Conservation (phyloP, 2,329 filamentous ascomycete species). For the Diplodia corticola region DNA sequence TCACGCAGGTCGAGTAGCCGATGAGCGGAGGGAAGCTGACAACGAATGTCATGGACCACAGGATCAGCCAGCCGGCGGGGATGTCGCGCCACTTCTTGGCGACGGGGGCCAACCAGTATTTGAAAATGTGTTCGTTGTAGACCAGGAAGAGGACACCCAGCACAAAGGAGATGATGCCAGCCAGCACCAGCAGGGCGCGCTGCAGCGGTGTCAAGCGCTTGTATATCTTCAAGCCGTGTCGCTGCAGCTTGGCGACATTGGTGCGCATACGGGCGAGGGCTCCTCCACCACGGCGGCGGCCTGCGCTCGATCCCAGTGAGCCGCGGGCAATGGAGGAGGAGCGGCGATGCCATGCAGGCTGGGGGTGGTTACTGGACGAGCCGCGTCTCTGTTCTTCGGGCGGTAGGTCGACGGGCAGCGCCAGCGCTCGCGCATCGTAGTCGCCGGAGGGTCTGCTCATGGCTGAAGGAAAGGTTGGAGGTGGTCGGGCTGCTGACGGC, state of each 20-base stretch:
- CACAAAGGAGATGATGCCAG: conserved; percentile 52
- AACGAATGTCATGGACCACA: conserved; percentile 72
- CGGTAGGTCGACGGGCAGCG: conserved; percentile 51
- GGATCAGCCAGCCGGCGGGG: conserved; percentile 68
- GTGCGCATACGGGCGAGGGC: conserved; percentile 45
- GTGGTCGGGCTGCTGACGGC: neutral
- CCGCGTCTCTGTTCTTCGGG: conserved; percentile 47
- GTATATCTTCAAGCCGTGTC: conserved; percentile 53
- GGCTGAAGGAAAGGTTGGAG: conserved; percentile 24
- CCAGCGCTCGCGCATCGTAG: conserved; percentile 56
- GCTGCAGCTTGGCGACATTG: conserved; percentile 47
- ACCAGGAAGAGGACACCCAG: conserved; percentile 69
- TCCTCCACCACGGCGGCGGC: conserved; percentile 30
- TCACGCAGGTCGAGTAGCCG: conserved; percentile 78
- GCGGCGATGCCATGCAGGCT: conserved; percentile 54
- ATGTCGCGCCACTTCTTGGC: conserved; percentile 76
- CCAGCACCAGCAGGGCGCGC: conserved; percentile 58
- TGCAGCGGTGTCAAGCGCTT: conserved; percentile 61
- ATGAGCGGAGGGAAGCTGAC: conserved; percentile 86
- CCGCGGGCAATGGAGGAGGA: conserved; percentile 35
- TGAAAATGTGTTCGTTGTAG: conserved; percentile 79
- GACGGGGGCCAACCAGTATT: conserved; percentile 64
- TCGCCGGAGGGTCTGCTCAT: conserved; percentile 40
- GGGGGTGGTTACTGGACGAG: conserved; percentile 25
- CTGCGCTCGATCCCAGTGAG: conserved; percentile 26